Conservation (phyloP, 495 filamentous ascomycete genomes). For the Bombardia bombarda region DNA sequence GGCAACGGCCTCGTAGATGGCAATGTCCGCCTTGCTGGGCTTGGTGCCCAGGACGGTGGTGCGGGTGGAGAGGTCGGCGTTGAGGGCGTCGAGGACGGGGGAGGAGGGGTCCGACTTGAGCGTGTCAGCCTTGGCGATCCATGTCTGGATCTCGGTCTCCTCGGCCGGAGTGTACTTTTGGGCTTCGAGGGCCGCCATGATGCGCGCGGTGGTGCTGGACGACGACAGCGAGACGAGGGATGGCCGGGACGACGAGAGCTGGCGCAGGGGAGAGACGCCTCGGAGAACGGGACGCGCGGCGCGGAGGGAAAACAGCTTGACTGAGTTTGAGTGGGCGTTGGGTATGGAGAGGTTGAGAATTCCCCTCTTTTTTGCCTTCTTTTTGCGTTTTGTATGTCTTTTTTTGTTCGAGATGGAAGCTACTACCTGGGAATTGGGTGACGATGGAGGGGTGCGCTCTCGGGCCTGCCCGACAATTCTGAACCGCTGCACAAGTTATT, state of each 20-base stretch:
- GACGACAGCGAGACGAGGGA: slow-evolving; percentile 13
- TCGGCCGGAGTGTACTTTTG: slow-evolving; percentile 67
- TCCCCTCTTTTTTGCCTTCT: neutral
- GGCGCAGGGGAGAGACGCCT: slow-evolving; percentile 27
- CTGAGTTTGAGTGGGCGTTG: slow-evolving; percentile 9
- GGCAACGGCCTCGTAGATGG: slow-evolving; percentile 73
- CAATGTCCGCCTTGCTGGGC: slow-evolving; percentile 82
- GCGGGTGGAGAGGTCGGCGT: slow-evolving; percentile 77
- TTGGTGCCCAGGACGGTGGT: slow-evolving; percentile 87
- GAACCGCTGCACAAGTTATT: neutral
- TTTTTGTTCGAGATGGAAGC: too few relatives aligned
- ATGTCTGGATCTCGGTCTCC: slow-evolving; percentile 78
- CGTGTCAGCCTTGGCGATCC: slow-evolving; percentile 66
- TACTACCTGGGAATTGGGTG: too few relatives aligned
- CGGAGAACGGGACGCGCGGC: slow-evolving; percentile 35
- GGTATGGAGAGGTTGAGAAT: neutral
- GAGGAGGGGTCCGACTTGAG: slow-evolving; percentile 54
- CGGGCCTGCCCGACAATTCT: neutral
- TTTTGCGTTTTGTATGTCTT: too few relatives aligned
- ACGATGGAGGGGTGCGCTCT: neutral
- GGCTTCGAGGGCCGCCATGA: slow-evolving; percentile 57
- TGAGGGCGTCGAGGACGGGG: slow-evolving; percentile 65
- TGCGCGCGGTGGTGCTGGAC: slow-evolving; percentile 36
- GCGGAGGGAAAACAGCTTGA: slow-evolving; percentile 43
- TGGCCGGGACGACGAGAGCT: slow-evolving; percentile 7